These are phyloP conservation scores for Aspergillus chevalieri DNA, from an alignment of 2,329 filamentous ascomycete genomes.

Conservation along the genomic window DNA sequence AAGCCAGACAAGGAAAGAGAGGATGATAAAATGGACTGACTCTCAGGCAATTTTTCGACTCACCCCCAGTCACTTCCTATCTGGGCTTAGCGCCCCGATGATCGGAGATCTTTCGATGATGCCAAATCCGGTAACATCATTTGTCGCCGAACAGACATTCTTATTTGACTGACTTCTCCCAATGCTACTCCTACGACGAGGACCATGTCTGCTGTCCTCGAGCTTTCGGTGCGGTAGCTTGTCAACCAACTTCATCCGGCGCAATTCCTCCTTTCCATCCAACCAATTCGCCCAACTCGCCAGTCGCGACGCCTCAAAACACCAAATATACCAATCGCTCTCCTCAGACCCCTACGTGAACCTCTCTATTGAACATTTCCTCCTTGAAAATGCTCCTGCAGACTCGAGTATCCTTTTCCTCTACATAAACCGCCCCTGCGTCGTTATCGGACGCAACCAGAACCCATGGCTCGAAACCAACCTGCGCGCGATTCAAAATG, in stretches of 20 bases:
- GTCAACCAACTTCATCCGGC: slow-evolving; percentile 9
- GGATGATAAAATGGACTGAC: no score
- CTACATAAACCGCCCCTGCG: slow-evolving; percentile 78
- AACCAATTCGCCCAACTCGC: slow-evolving; percentile 29
- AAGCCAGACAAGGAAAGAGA: not conserved
- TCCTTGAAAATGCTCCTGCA: slow-evolving; percentile 66
- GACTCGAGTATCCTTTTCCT: slow-evolving; percentile 75
- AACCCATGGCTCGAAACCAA: slow-evolving; percentile 95
- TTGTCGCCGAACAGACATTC: not conserved
- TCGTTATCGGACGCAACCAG: slow-evolving; percentile 93
- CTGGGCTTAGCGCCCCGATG: slow-evolving; percentile 21
- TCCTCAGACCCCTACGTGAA: slow-evolving; percentile 77
- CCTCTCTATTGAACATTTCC: slow-evolving; percentile 86
- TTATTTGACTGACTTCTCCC: slow-evolving; percentile 7
- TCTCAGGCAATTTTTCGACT: no score
- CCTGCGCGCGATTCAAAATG: slow-evolving; percentile 54
- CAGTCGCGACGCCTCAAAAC: slow-evolving; percentile 27
- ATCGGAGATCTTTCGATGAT: slow-evolving; percentile 12
- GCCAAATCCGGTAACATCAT: not conserved
- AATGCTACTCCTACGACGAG: slow-evolving; percentile 21
- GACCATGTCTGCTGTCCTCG: slow-evolving; percentile 14
- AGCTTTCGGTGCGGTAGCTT: slow-evolving; percentile 6
- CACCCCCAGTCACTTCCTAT: slow-evolving; percentile 10
- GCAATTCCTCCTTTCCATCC: slow-evolving; percentile 26
- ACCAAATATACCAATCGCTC: slow-evolving; percentile 65